Base-by-base conservation (phyloP, 495 filamentous ascomycete species). In the Acidomyces sp. region DNA sequence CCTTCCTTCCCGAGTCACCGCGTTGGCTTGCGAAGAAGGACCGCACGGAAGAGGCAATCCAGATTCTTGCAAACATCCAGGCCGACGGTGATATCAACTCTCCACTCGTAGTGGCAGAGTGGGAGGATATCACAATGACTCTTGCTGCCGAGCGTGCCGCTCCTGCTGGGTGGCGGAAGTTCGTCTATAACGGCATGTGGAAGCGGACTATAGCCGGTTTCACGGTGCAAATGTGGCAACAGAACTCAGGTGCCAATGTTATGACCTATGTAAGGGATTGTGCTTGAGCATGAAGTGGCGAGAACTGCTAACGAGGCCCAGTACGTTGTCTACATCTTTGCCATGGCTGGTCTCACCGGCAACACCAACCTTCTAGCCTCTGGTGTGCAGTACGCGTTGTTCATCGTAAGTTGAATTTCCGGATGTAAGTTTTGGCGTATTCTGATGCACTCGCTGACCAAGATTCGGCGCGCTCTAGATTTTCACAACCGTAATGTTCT, bases 381-480 rank as follows among this genome's bases (percentile, higher is more conserved):
- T 0, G 73, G 73, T 9, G 70, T 84, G 31, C 80, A 84, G 54
- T 85, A 84, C 55, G 80, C 79, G 5, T 64, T 85, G 13, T 82
- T 85, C 61, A 75, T 85, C 45, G n/a, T n/a, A n/a, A n/a, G n/a
- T n/a, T n/a, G n/a, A n/a, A n/a, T n/a, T n/a, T n/a, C n/a, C n/a
- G n/a, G n/a, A n/a, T n/a, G n/a, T n/a, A n/a, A n/a, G n/a, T n/a
- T n/a, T n/a, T n/a, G n/a, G n/a, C n/a, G n/a, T n/a, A n/a, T n/a
- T n/a, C n/a, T n/a, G n/a, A n/a, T n/a, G n/a, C n/a, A n/a, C n/a
- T n/a, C n/a, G n/a, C n/a, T n/a, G n/a, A n/a, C n/a, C n/a, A n/a
- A n/a, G n/a, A n/a, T n/a, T n/a, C n/a, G n/a, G n/a, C n/a, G n/a
- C n/a, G n/a, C n/a, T n/a, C n/a, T n/a, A n/a, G n/a, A 63, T 82